phyloP scores from a whole-genome alignment of 495 filamentous ascomycete genomes.

The Podospora pseudocomata region DNA sequence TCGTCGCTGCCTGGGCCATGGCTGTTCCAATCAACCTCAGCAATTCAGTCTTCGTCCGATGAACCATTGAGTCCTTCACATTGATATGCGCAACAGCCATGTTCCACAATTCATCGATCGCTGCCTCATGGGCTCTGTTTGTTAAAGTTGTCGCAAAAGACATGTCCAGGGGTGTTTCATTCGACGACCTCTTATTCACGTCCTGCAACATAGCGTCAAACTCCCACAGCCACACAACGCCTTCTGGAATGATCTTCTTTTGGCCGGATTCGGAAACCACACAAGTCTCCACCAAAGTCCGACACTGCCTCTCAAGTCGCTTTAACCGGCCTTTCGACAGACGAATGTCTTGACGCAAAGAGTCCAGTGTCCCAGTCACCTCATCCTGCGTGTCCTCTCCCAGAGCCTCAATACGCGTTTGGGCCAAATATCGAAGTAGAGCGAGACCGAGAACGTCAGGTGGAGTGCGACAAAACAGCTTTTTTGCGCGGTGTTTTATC shows the following conservation, averaged over 20 bases:
- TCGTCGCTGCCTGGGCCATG: not conserved
- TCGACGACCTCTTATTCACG: not conserved
- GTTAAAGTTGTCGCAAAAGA: not conserved
- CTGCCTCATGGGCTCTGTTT: not conserved
- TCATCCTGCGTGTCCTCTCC: not conserved
- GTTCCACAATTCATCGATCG: not conserved
- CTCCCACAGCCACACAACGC: not conserved
- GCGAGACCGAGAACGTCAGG: slow-evolving; percentile 2
- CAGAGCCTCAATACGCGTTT: not conserved
- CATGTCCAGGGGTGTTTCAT: not conserved
- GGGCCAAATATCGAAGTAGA: slow-evolving; percentile 9
- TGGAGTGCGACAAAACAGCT: not conserved
- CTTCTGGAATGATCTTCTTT: not conserved
- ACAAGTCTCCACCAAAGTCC: not conserved
- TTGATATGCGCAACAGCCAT: no score
- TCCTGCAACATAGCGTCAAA: not conserved
- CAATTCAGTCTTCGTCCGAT: not conserved
- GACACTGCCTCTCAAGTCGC: not conserved
- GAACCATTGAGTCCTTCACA: no score
- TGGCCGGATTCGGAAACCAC: not conserved
- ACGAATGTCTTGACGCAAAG: not conserved
- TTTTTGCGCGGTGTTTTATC: not conserved
- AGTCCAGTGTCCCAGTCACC: not conserved
- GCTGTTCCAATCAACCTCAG: not conserved
- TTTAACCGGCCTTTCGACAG: not conserved